These are phyloP conservation scores for Umbilicaria muhlenbergii DNA, from an alignment of 495 filamentous ascomycete species.

Conservation along the genomic window DNA sequence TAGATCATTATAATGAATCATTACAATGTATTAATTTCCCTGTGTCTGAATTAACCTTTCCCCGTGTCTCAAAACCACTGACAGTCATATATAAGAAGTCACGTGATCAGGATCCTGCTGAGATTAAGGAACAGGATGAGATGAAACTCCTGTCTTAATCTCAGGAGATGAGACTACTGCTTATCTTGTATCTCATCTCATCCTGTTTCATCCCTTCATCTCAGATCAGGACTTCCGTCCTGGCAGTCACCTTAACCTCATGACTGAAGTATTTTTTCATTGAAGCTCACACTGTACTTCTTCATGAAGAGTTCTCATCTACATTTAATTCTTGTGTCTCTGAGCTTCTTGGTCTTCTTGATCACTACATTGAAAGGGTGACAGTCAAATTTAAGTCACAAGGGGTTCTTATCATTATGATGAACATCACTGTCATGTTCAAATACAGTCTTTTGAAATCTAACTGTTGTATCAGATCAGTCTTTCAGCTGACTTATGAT, in stretches of 20 bases:
- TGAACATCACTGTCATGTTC: conserved; percentile 38
- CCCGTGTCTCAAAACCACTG: too few species aligned
- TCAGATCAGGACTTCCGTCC: too few species aligned
- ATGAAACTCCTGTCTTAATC: too few species aligned
- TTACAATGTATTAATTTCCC: too few species aligned
- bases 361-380: conserved; percentile 41
- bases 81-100: too few species aligned
- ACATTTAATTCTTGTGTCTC: conserved; percentile 29
- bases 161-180: too few species aligned
- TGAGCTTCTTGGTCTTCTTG: conserved; percentile 35
- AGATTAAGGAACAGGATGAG: too few species aligned
- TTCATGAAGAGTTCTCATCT: conserved; percentile 27
- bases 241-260: conserved; percentile 19
- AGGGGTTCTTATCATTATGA: conserved; percentile 35
- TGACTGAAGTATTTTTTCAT: conserved; percentile 40
- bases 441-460: conserved; percentile 37
- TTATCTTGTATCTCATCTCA: too few species aligned
- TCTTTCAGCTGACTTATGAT: conserved; percentile 4
- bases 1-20: too few species aligned
- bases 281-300: conserved; percentile 50
- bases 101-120: too few species aligned
- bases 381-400: conserved; percentile 47
- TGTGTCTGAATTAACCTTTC: too few species aligned
- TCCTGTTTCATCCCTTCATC: too few species aligned
- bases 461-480: conserved; percentile 1